phyloP scores from a whole-genome alignment of 352 stramenopile genomes.

The Phytopythium helicoides region DNA sequence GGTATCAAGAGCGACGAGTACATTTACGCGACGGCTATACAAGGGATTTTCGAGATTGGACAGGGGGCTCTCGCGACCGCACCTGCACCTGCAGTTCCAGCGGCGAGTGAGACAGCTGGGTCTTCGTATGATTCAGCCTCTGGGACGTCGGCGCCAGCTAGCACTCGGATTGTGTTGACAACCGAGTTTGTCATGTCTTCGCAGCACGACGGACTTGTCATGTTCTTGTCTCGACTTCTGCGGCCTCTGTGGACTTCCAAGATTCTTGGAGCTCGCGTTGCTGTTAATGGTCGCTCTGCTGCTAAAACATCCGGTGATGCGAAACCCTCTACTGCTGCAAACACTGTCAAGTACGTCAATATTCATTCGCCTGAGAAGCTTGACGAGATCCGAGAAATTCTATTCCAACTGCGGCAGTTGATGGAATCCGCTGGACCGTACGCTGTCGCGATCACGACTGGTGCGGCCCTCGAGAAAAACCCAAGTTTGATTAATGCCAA shows the following conservation, averaged over 20 bases:
- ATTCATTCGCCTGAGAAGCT: slow-evolving; percentile 51
- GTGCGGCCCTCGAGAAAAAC: slow-evolving; percentile 56
- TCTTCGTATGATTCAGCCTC: slow-evolving; percentile 12
- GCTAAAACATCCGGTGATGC: slow-evolving; percentile 3
- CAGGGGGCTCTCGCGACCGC: slow-evolving; percentile 36
- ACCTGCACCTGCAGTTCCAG: neutral
- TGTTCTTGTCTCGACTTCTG: slow-evolving; percentile 80
- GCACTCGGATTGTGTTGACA: slow-evolving; percentile 79
- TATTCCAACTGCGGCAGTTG: slow-evolving; percentile 80
- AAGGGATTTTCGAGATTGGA: slow-evolving; percentile 83
- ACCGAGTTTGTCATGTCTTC: slow-evolving; percentile 87
- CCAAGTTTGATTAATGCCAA: slow-evolving; percentile 34
- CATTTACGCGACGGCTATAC: slow-evolving; percentile 72
- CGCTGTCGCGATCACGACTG: slow-evolving; percentile 70
- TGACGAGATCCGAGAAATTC: slow-evolving; percentile 72
- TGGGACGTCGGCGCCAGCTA: slow-evolving; percentile 27
- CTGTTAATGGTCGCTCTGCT: slow-evolving; percentile 16
- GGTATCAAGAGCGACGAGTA: slow-evolving; percentile 76
- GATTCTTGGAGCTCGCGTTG: slow-evolving; percentile 46
- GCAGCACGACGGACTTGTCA: slow-evolving; percentile 80
- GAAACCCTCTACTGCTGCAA: slow-evolving; percentile 23
- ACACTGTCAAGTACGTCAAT: slow-evolving; percentile 31
- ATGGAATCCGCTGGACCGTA: slow-evolving; percentile 79
- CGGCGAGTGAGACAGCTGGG: neutral
- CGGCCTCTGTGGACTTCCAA: slow-evolving; percentile 72